Evolutionary conservation across 306 rosid species (phyloP), one percentile per base, ranked within the genome.

Genomic region (Neltuma alba): DNA sequence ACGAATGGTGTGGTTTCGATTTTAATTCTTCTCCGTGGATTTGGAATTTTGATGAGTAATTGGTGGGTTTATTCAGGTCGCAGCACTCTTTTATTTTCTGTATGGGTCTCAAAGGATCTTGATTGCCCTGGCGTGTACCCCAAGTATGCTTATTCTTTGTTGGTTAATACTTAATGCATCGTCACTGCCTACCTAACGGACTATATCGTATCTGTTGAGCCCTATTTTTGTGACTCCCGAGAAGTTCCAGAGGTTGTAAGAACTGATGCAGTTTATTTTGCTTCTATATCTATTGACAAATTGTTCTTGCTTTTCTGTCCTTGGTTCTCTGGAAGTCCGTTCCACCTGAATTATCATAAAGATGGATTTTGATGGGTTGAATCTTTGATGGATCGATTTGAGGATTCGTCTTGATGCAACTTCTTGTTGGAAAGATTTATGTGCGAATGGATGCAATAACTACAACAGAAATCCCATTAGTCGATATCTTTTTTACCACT

Each of bases 401-500:
- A 48, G 79, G 57, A 36, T 27, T 45, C 57, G 33, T 54, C 44
- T 41, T 77, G 38, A 20, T 44, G 40, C 25, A 30, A 33, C 25
- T 73, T 20, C 38, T 65, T 42, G 70, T 71, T 77, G 80, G 79
- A n/a, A 54, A 72, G 60, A 61, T 78, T 66, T 21, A n/a, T 82
- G 63, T 67, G 48, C 78, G 76, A 78, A 47, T 78, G 28, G 38
- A 34, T 67, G 74, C 76, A 69, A 75, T 71, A 76, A 37, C 23
- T 66, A 70, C 81, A 58, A 76, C 64, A 45, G 81, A 60, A 60
- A 11, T 50, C 30, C 6, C 79, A 65, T 63, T 63, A 55, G 33
- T 50, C 40, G 61, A 42, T 76, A 70, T 70, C 83, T 7, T 27
- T 73, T 60, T 57, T 67, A 42, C 77, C 80, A 76, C 83, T 77